Base-by-base conservation (phyloP, 2,329 filamentous ascomycete species). In the Aspergillus brunneoviolaceus region DNA sequence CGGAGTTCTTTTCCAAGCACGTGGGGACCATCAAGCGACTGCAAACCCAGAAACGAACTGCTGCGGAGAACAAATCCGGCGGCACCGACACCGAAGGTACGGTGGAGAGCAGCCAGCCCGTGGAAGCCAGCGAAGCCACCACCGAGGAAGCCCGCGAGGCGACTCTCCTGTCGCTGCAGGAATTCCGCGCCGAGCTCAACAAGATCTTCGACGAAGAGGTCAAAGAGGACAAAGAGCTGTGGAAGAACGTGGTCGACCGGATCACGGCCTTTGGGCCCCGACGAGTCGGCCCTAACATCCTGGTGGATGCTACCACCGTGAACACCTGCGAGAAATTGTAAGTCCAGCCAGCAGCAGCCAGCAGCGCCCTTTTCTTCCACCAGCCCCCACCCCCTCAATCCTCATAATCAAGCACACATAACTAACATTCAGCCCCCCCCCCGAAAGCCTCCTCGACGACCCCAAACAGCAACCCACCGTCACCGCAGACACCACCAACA, bases 201-300 rank as follows among this genome's bases (percentile, higher is more conserved):
- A 70, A 71, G 54, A 58, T 74, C 1, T 89, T 98, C 61, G 85
- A 91, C 52, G 84, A 85, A 29, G 84, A 85, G 50, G 85, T 87
- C 45, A 92, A 92, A 71, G 87, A 87, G 16, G 86, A 89, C 58
- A 86, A 85, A 45, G 92, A 96, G 12, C 74, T 85, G 1, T 98
- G 93, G 91, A 87, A 86, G 64, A 86, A 87, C 62, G 81, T 89
- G 11, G 85, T 95, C 29, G 88, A 96, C 62, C 87, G 87, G 69
- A 94, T 99, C 67, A 86, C 88, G n/a, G 89, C 91, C 0, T 99
- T 99, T 74, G 95, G 94, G 0, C 94, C 95, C 2, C 84, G 90
- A 58, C 82, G 94, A 67, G 87, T 87, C 12, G 95, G 95, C 0
- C 92, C 94, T 1, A 99, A 99, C 73, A 77, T 99, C 4, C 82